Base-by-base conservation (phyloP, 352 stramenopile genomes). In the Pythium angustatum region DNA sequence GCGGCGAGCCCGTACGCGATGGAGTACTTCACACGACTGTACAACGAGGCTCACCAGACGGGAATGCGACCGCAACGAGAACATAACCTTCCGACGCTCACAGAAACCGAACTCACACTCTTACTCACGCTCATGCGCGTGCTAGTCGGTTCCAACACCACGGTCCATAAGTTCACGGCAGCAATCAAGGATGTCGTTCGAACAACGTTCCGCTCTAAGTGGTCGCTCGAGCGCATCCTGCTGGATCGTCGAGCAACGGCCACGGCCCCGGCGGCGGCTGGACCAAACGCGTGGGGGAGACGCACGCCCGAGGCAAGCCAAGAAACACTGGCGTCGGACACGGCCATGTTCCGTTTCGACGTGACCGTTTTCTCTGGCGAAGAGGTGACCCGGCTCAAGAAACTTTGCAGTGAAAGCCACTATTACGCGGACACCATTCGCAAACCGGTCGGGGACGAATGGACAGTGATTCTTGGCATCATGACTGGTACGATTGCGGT, bases 401-500 rank as follows among this genome's bases (percentile, higher is more conserved):
- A 8, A 43, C 12, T 43, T 5, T 43, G 36, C 36, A 43, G 36
- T 17, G 36, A 43, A 22, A 34, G 21, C n/a, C n/a, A 30, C 45
- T 14, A 33, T 2, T 30, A 19, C 14, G 38, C 60, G 5, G 31
- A 53, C 0, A 33, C n/a, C 0, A 61, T 43, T 0, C 50, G 60
- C 2, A 11, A 55, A 31, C 54, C 54, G 10, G 38, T 5, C 2
- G 17, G 1, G 0, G 62, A 69, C 30, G 62, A 69, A 41, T 69
- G 62, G 54, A 47, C 28, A 0, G 24, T 69, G 1, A 49, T 69
- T 4, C 1, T 30, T 1, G 62, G 62, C 1, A 47, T 69, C 9
- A 43, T 69, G 41, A 22, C 21, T 3, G 62, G 62, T 14, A 50
- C 54, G 1, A 69, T 69, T 24, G 10, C 44, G 1, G 21, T 30